Evolutionary conservation across 2,329 filamentous ascomycete species (phyloP).

Genomic region (Botrytis paeoniae): DNA sequence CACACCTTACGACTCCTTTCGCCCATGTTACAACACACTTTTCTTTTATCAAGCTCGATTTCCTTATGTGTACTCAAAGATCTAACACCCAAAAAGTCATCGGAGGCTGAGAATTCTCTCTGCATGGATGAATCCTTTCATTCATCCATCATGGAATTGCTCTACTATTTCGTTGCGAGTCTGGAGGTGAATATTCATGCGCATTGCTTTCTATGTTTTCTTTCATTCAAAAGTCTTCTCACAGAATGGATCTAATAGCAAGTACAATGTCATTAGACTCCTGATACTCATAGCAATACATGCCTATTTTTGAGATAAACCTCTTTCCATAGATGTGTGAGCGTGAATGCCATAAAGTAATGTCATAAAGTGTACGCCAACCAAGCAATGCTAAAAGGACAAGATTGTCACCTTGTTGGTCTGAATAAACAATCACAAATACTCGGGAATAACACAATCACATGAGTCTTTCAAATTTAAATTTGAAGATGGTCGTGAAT

Average conservation of each 20-base stretch:
- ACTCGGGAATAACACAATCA: neutral
- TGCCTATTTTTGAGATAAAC: constrained; percentile 12
- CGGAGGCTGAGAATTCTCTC: neutral
- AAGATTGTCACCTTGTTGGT: constrained; percentile 6
- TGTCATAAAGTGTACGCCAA: constrained; percentile 2
- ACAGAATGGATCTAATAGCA: constrained; percentile 16
- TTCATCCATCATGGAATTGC: neutral
- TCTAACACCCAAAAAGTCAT: constrained; percentile 1
- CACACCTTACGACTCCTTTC: neutral
- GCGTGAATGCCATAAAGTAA: neutral
- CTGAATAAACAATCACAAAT: constrained; percentile 4
- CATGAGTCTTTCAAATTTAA: constrained; percentile 1
- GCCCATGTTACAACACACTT: constrained; percentile 16
- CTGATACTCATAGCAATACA: constrained; percentile 16
- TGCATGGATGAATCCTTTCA: neutral
- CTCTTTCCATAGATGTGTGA: neutral
- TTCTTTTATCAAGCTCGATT: constrained; percentile 11
- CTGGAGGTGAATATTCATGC: constrained; percentile 12
- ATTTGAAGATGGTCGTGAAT: constrained; percentile 10
- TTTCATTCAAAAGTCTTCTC: constrained; percentile 22
- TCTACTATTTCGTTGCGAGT: constrained; percentile 11
- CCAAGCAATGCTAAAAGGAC: neutral
- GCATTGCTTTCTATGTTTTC: constrained; percentile 11
- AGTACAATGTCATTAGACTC: constrained; percentile 20
- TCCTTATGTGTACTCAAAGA: constrained; percentile 19